Evolutionary conservation across 2,329 filamentous ascomycete genomes (phyloP), one percentile per base, ranked within the genome.

Genomic region (Verticillium longisporum): DNA sequence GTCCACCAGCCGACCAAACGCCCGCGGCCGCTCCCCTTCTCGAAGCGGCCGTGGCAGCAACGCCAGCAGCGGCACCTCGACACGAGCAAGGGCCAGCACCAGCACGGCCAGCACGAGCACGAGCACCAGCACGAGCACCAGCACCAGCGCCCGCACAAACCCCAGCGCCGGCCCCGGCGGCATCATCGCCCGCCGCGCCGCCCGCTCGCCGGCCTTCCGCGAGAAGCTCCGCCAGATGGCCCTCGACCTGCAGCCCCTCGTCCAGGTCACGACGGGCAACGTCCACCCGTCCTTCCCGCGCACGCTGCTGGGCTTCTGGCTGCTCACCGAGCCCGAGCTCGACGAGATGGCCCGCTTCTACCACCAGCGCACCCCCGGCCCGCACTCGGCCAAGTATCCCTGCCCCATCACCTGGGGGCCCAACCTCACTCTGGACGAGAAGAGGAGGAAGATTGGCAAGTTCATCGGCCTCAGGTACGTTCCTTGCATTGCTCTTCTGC

Each of bases 401-500:
- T 86, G 84, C 66, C 85, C 83, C n/a, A 83, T 92, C 69, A 73
- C 77, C 59, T 92, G 88, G 89, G 71, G 73, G 1, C 72, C 73
- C 5, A 74, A 79, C 62, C 72, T 86, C 62, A 73, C 77, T 2
- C 71, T 87, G 32, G 83, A 87, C 72, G 82, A 92, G 70, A 92
- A 92, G 79, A 80, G 89, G 64, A 78, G 88, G 64, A 86, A 87
- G 74, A 84, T 92, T 70, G 89, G 89, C 55, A 79, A 83, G 66
- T 92, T 92, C 66, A 91, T 92, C 70, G 89, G 89, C 13, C 76
- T 92, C 61, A 76, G 84, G 58, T 88, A 87, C 1, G 83, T 83
- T 67, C 82, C 21, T 26, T 26, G 18, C 64, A 7, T 68, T 26
- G 26, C 3, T 67, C 71, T 56, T 64, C 18, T 55, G 65, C 67